phyloP scores from a whole-genome alignment of 768 basidiomycete genomes.

The Amanita jacksonii region DNA sequence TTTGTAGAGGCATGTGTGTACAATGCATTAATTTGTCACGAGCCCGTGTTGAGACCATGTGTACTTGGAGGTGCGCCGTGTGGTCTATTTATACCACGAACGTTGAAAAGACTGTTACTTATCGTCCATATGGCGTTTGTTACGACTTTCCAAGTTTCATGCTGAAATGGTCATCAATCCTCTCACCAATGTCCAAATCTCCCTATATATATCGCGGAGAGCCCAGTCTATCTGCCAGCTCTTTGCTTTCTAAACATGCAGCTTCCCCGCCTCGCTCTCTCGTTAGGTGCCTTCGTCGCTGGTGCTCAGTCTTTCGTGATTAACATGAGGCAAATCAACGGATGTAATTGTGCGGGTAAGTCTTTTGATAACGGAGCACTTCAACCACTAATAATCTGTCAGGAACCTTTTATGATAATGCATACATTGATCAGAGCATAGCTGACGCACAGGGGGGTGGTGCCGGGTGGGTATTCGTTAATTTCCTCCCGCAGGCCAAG shows the following conservation, averaged over 20 bases:
- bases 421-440: conserved; percentile 13
- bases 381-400: conserved; percentile 5
- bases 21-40: too few relatives aligned
- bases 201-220: too few relatives aligned
- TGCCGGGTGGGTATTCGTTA: conserved; percentile 12
- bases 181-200: too few relatives aligned
- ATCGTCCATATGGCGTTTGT: too few relatives aligned
- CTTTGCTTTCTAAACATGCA: neutral
- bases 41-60: too few relatives aligned
- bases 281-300: neutral
- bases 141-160: too few relatives aligned
- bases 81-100: neutral
- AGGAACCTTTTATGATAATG: conserved; percentile 11
- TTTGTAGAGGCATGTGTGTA: neutral
- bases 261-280: conserved; percentile 8
- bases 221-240: too few relatives aligned
- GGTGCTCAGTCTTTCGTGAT: conserved; percentile 12
- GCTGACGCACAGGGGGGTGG: conserved; percentile 14
- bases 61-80: too few relatives aligned
- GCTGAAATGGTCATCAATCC: neutral
- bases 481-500: neutral
- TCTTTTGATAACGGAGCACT: neutral
- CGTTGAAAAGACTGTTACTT: neutral
- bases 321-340: conserved; percentile 13
- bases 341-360: conserved; percentile 18